Percentiles rank a stretch among this genome's conserved stretches.
Evolutionary conservation across 192 early-diverging fungal genomes (phyloP).

Genomic region (Coemansia sp.): DNA sequence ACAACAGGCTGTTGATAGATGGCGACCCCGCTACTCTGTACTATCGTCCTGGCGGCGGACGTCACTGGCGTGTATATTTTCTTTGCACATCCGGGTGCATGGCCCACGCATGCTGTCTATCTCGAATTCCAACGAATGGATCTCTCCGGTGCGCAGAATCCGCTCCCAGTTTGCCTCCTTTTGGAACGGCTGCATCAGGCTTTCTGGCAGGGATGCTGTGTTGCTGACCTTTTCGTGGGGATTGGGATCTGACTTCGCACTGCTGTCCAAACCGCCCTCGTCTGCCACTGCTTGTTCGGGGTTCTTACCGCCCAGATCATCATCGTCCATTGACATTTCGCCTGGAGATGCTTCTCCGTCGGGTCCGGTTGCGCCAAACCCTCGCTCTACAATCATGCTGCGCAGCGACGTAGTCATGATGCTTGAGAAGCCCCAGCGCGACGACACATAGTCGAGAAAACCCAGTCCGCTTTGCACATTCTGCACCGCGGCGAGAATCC

Average conservation of each 20-base stretch:
- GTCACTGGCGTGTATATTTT: background rate
- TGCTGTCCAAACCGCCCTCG: background rate
- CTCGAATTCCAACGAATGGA: conserved; percentile 2
- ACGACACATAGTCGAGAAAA: conserved; percentile 37
- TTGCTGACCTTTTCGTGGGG: no score
- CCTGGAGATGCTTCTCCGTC: background rate
- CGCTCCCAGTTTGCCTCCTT: conserved; percentile 34
- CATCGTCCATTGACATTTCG: background rate
- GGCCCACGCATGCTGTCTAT: background rate
- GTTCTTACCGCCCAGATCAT: background rate
- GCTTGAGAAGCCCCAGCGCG: conserved; percentile 42
- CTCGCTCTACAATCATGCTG: conserved; percentile 42
- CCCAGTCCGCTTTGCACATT: conserved; percentile 30
- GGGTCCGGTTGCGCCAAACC: conserved; percentile 19
- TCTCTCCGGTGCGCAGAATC: conserved; percentile 38
- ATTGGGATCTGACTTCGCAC: no score
- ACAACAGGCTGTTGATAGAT: background rate
- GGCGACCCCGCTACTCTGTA: background rate
- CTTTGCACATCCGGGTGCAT: background rate
- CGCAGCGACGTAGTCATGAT: conserved; percentile 39
- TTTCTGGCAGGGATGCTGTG: background rate
- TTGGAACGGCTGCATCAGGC: conserved; percentile 28
- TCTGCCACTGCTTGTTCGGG: background rate
- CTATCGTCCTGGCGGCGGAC: background rate
- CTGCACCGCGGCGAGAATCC: conserved; percentile 22